Base-by-base conservation (phyloP, 2,329 filamentous ascomycete genomes). In the Fusarium avenaceum region DNA sequence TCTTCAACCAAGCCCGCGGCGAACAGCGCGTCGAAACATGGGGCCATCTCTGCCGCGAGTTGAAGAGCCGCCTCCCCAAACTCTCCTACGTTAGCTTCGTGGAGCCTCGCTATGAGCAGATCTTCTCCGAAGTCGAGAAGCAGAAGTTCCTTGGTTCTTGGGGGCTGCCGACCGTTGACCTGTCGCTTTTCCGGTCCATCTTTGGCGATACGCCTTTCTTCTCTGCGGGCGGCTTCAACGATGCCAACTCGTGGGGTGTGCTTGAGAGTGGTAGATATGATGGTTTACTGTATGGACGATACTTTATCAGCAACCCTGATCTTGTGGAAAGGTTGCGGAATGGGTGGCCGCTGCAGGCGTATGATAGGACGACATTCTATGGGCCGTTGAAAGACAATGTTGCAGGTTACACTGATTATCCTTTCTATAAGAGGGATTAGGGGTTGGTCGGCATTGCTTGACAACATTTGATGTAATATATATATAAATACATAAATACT, bases 81-180 rank as follows among this genome's bases (percentile, higher is more conserved):
- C 72, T 87, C n/a, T 82, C 82, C 4, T 88, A 87, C 63, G 82
- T 87, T 17, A 84, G 82, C 76, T 85, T 87, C 44, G 79, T 88
- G 47, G 86, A 87, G 74, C 85, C 85, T 65, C 79, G 82, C 17
- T 87, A 80, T 70, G 85, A 87, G 58, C 85, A 87, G 71, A 80
- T 87, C 38, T 81, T 83, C 65, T 83, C 79, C 30, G 74, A 78
- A 15, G 72, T 77, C 13, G 82, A 86, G 68, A 86, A 87, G 69
- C 80, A 85, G 28, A 72, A 76, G 30, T 84, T 85, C 67, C 77
- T 87, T 6, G 57, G 76, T 26, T 81, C 80, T 7, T 86, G 84
- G 84, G 81, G 81, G 3, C 73, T 86, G 7, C 47, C 74, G 8
- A 73, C 81, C 4, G 79, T 85, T 20, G 80, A 83, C 43, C 77